A percentile compares a stretch with the other conserved stretches of the same genome.
These are phyloP conservation scores for Clohesyomyces aquaticus DNA, from an alignment of 495 filamentous ascomycete species.

Conservation along the genomic window DNA sequence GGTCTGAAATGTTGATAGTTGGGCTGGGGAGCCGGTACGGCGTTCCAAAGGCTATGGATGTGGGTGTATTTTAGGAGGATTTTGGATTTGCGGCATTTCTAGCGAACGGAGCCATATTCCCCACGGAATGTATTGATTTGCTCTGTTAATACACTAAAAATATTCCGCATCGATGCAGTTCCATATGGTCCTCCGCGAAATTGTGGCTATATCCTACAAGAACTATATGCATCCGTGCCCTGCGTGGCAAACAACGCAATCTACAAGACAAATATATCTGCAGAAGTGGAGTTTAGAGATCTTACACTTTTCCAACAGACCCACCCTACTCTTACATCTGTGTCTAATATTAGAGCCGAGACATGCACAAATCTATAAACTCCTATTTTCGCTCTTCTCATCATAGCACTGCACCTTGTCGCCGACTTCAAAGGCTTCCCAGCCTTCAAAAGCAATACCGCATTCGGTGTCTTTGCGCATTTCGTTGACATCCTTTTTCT, in stretches of 20 bases:
- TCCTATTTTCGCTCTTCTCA: conserved; percentile 72
- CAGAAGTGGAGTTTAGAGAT: not conserved
- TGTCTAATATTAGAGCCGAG: not conserved
- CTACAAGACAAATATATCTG: not conserved
- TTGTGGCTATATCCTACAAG: too few relatives aligned
- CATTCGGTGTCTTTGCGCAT: conserved; percentile 93
- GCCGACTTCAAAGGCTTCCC: conserved; percentile 75
- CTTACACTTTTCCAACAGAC: not conserved
- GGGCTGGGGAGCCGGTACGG: not conserved
- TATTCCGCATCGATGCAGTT: too few relatives aligned
- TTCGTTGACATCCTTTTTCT: conserved; percentile 86
- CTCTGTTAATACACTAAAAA: too few relatives aligned
- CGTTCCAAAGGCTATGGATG: not conserved
- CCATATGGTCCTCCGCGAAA: too few relatives aligned
- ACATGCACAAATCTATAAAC: conserved; percentile 53
- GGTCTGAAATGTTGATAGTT: conserved; percentile 1
- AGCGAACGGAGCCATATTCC: not conserved
- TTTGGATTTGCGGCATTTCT: conserved; percentile 8
- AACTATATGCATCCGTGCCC: too few relatives aligned
- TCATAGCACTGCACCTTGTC: conserved; percentile 89
- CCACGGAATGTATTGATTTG: not conserved
- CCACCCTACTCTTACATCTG: not conserved
- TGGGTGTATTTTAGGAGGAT: not conserved
- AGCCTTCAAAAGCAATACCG: conserved; percentile 81
- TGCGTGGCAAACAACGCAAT: too few relatives aligned